phyloP scores from a whole-genome alignment of 768 basidiomycete species.

The Astraeus odoratus region DNA sequence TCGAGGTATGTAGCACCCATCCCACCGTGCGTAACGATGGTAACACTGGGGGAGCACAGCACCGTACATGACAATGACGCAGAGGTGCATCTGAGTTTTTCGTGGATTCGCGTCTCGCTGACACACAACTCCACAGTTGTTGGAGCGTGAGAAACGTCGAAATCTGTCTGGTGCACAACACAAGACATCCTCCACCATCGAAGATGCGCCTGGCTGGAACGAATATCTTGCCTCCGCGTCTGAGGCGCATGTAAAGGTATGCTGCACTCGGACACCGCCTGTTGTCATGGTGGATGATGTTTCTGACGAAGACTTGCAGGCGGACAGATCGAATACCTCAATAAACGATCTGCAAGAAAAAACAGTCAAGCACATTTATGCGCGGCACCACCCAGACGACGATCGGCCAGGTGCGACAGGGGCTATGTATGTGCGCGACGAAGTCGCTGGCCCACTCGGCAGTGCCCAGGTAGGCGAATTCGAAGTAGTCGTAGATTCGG shows the following conservation, averaged over 20 bases:
- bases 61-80: conserved; percentile 58
- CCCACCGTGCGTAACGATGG: not conserved
- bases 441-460: conserved; percentile 22
- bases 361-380: conserved; percentile 15
- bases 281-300: not conserved
- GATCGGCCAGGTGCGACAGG: conserved; percentile 14
- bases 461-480: conserved; percentile 24
- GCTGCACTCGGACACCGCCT: no score
- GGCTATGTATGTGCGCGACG: conserved; percentile 22
- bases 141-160: conserved; percentile 49
- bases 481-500: conserved; percentile 22
- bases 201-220: conserved; percentile 66
- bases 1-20: conserved; percentile 20
- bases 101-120: not conserved
- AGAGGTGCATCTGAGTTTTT: conserved; percentile 28
- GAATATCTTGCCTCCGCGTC: conserved; percentile 56
- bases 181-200: conserved; percentile 41
- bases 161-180: conserved; percentile 39
- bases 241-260: conserved; percentile 60
- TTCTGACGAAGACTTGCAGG: no score
- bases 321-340: conserved; percentile 15
- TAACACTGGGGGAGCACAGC: conserved; percentile 17
- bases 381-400: conserved; percentile 12
- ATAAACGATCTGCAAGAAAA: conserved; percentile 16
- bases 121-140: conserved; percentile 24